Base-by-base conservation (phyloP, 495 filamentous ascomycete genomes). In the Trichoderma parareesei region DNA sequence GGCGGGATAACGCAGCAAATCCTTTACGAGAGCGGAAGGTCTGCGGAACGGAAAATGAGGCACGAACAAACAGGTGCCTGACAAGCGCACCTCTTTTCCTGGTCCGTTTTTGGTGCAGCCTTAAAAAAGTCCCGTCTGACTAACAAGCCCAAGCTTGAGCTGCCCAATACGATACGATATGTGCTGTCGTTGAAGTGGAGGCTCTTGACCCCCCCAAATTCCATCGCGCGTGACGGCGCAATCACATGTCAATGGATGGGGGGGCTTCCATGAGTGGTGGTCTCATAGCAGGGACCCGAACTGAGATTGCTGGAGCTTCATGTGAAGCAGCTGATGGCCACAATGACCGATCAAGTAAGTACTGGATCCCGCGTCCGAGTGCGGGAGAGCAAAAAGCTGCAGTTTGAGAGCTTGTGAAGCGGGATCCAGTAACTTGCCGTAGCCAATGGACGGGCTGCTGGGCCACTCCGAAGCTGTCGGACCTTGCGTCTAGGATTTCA, bases 401-500 rank as follows among this genome's bases (percentile, higher is more conserved):
- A 48, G 18, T 16, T 48, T 48, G 18, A 20, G 40, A 41, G 18
- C 16, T 16, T 49, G 18, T 16, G 20, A 49, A 49, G n/a, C 46
- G 46, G 46, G 46, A 8, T 49, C 18, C 46, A 49, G 46, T 18
- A 49, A 49, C 46, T 18, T 9, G 46, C 46, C 46, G 46, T 18
- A 27, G 46, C 46, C 46, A 49, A 49, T 49, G 46, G 46, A 49
- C 46, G 46, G 46, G 46, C 46, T 49, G 46, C 46, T 49, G 18
- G 16, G 18, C 4, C 16, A 18, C n/a, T 27, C 46, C 46, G 46
- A 41, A 18, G 18, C 4, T 3, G 27, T 27, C n/a, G 46, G 20
- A 8, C 18, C 46, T 18, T 49, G n/a, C n/a, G 44, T 49, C 14
- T 49, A 20, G 5, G 0, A 7, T 8, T 3, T 49, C n/a, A 46